Base-by-base conservation (phyloP, 306 rosid genomes). In the Prunus armeniaca region DNA sequence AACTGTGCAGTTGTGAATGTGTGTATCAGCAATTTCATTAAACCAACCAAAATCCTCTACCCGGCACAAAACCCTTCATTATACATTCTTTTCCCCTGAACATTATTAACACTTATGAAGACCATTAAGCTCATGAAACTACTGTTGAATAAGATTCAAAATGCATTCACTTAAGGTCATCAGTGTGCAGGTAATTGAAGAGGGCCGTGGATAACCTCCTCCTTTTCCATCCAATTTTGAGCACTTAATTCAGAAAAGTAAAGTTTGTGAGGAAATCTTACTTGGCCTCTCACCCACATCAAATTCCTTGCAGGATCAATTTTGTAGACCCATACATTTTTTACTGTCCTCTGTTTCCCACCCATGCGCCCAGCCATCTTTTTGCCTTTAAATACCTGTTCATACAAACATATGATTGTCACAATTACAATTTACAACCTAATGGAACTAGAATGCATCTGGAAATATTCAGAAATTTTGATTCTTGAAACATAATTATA, bases 301-400 rank as follows among this genome's bases (percentile, higher is more conserved):
- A 92, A 82, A 83, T 91, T 92, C 86, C 99, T 90, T 15, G 93
- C 96, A 1, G 99, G 99, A 41, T 91, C 97, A 15, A 96, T 89
- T 88, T 91, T 96, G 88, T 92, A 92, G 78, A 95, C 80, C 98
- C 97, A 96, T 51, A 96, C 97, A 80, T 89, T 95, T 85, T 96
- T 83, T 50, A 92, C 99, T 3, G 99, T 96, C 86, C 87, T 86
- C 84, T 92, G 98, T 72, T 91, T 63, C 27, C 83, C 98, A 71
- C 99, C 98, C 98, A 96, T 96, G 41, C 98, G 96, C 72, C 99
- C 99, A 65, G 99, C 71, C 98, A 96, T 92, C 84, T 92, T 92
- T 78, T 34, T 87, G 78, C 87, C 89, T 88, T 89, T 91, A 69
- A 92, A 87, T 17, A 96, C 97, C 97, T 92, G 86, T 77, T 79